These are phyloP conservation scores for Pisolithus microcarpus DNA, from an alignment of 768 basidiomycete genomes.

Conservation along the genomic window DNA sequence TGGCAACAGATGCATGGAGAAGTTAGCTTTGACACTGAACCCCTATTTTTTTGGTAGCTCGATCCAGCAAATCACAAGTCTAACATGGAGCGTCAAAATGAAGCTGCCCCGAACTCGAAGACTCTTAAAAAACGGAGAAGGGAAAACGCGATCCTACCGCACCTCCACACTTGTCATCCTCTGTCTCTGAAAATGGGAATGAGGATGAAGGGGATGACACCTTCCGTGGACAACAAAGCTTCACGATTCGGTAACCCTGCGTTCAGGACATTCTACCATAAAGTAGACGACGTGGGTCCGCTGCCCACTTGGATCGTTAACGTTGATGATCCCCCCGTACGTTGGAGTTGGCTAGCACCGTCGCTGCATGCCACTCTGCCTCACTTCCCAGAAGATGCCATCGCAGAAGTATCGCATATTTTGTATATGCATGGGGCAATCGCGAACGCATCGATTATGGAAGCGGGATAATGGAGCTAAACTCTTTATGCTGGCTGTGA, in stretches of 20 bases:
- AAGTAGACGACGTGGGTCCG: constrained; percentile 54
- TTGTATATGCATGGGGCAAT: constrained; percentile 87
- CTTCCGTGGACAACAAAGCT: no score
- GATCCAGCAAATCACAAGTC: constrained; percentile 88
- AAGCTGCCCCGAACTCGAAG: constrained; percentile 31
- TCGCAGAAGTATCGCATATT: constrained; percentile 74
- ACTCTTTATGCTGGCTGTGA: no score
- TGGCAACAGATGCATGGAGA: no score
- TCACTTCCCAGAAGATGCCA: constrained; percentile 48
- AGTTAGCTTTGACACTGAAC: no score
- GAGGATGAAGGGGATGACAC: constrained; percentile 20
- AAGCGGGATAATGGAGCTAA: no score
- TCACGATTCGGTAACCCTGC: constrained; percentile 99
- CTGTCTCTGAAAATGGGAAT: constrained; percentile 23
- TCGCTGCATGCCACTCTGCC: constrained; percentile 54
- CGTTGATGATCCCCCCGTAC: constrained; percentile 1
- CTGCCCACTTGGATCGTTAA: not conserved
- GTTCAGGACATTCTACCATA: constrained; percentile 87
- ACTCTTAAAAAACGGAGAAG: constrained; percentile 20
- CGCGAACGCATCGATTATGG: no score
- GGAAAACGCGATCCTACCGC: constrained; percentile 42
- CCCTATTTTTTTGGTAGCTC: constrained; percentile 44
- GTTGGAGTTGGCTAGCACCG: constrained; percentile 38
- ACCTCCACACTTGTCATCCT: constrained; percentile 15
- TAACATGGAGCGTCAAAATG: constrained; percentile 65